Evolutionary conservation across 805 yeast species (phyloP), one percentile per base, ranked within the genome.

Genomic region (Middelhovenomyces tepae): DNA sequence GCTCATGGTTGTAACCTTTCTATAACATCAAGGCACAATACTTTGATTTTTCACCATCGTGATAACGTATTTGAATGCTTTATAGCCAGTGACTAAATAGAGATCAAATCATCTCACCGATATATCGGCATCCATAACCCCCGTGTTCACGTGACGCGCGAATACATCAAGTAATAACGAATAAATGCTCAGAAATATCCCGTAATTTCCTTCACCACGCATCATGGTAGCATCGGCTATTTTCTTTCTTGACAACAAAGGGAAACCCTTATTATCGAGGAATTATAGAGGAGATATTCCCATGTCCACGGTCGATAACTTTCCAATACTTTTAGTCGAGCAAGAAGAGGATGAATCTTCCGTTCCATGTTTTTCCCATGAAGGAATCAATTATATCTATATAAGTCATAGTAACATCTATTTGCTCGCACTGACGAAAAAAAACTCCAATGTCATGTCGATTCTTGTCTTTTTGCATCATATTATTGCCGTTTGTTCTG

Each of bases 251-350:
- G 85, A 78, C 54, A 67, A 69, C 47, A 71, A 73, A 47, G 84
- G 83, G 22, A 71, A 75, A 47, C 75, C 82, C 17, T 64, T 80
- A 34, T 67, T 80, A 33, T 67, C 79, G 14, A 59, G 89, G 35
- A 81, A 78, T 51, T 80, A 78, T 52, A 71, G 76, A 39, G 81
- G 83, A 2, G 86, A 80, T 46, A 69, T 80, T 13, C 75, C 83
- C 3, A 43, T 63, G 27, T 56, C 65, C 11, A 67, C 82, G 5
- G 66, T 78, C 32, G 79, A 74, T 29, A 62, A 67, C 39, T 80
- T 78, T 54, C 79, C 85, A 7, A 51, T 65, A 22, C 59, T 75
- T 18, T 57, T 65, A 39, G 51, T 67, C 47, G 68, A 70, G 38
- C 57, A 57, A 26, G 57, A 52, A 32, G 70, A 64, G 28, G n/a